phyloP scores from a whole-genome alignment of 108 stramenopile genomes.

The Skeletonema grethae region DNA sequence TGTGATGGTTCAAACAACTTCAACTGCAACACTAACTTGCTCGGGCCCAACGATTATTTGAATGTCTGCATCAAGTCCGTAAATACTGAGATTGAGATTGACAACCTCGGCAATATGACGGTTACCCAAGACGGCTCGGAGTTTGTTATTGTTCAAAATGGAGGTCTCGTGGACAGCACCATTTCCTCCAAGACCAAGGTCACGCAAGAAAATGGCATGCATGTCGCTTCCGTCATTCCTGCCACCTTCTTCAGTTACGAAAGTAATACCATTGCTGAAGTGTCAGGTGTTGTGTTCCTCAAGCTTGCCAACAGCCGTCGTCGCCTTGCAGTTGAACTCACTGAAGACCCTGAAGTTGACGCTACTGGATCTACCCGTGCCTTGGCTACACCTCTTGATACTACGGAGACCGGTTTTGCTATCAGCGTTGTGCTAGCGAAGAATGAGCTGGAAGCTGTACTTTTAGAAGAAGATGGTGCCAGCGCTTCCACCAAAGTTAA shows the following conservation, averaged over 20 bases:
- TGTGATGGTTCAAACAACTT: conserved; percentile 21
- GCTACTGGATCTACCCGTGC: not conserved
- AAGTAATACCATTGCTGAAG: not conserved
- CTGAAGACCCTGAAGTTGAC: not conserved
- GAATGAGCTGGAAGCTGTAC: too few species aligned
- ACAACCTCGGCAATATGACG: not conserved
- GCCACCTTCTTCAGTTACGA: not conserved
- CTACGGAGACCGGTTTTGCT: too few species aligned
- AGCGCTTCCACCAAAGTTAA: too few species aligned
- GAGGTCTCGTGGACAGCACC: not conserved
- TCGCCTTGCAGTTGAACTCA: not conserved
- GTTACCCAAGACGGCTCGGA: not conserved
- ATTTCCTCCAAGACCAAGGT: not conserved
- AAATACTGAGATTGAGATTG: conserved; percentile 26
- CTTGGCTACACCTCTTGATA: not conserved
- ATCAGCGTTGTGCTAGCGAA: too few species aligned
- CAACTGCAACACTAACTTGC: conserved; percentile 12
- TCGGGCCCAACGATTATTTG: too few species aligned
- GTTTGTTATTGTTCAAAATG: not conserved
- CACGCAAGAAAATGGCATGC: not conserved
- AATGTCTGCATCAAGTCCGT: conserved; percentile 23
- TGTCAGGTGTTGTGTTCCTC: not conserved
- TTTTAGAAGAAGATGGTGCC: too few species aligned
- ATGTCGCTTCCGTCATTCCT: not conserved
- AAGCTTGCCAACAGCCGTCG: conserved; percentile 7